Conservation (phyloP, 2,329 filamentous ascomycete genomes). For the Paraphoma chrysanthemicola region DNA sequence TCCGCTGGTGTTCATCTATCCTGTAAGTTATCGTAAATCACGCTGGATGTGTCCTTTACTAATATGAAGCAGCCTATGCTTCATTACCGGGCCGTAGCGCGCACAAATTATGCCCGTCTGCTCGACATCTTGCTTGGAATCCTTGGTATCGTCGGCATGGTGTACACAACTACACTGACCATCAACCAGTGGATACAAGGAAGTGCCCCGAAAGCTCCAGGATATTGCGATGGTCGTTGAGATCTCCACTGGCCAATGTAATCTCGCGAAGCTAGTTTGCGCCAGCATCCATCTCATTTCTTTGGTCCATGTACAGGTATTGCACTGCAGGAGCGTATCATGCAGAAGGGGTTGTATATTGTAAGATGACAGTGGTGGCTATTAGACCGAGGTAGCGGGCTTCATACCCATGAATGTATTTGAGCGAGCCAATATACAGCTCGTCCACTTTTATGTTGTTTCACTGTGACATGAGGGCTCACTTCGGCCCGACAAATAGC, state of each 20-base stretch:
- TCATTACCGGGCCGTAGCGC: slow-evolving; percentile 82
- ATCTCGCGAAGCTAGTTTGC: background rate
- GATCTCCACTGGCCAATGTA: background rate
- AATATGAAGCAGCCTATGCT: slow-evolving; percentile 75
- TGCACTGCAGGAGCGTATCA: background rate
- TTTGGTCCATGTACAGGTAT: slow-evolving; percentile 2
- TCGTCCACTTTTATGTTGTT: background rate
- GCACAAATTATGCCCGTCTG: slow-evolving; percentile 68
- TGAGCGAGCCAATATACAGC: background rate
- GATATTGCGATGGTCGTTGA: slow-evolving; percentile 65
- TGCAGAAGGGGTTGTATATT: background rate
- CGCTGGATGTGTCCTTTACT: slow-evolving; percentile 25
- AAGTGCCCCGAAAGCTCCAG: slow-evolving; percentile 59
- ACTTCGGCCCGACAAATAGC: too few relatives aligned
- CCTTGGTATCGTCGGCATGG: slow-evolving; percentile 86
- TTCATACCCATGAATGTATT: background rate
- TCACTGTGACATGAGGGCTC: background rate
- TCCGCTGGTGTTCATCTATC: slow-evolving; percentile 95
- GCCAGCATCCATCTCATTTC: background rate
- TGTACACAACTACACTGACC: slow-evolving; percentile 88
- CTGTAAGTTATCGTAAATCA: slow-evolving; percentile 66
- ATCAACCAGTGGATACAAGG: slow-evolving; percentile 83
- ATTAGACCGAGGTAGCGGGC: background rate
- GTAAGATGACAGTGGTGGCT: background rate
- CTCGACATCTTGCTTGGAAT: slow-evolving; percentile 79